Evolutionary conservation across 164 flowering plant species (phyloP).

Genomic region (Echeveria elegans): DNA sequence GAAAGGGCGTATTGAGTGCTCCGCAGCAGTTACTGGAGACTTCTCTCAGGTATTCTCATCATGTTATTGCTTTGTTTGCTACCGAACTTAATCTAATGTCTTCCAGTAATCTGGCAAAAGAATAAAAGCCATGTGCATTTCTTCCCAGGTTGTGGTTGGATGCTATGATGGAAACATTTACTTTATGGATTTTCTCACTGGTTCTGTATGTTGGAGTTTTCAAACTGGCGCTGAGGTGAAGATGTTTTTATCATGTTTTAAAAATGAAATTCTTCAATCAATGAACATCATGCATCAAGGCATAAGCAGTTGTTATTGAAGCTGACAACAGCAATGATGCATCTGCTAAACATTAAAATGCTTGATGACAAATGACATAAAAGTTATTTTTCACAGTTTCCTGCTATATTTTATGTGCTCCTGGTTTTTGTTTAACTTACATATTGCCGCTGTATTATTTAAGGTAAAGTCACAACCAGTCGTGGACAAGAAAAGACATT

Average conservation of each 20-base stretch:
- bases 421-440: background rate
- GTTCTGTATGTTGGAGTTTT: slow-evolving; percentile 64
- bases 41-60: slow-evolving; percentile 54
- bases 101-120: background rate
- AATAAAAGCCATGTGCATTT: background rate
- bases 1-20: slow-evolving; percentile 77
- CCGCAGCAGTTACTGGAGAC: slow-evolving; percentile 68
- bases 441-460: slow-evolving; percentile 15
- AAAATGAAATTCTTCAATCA: background rate
- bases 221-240: slow-evolving; percentile 79
- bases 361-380: background rate
- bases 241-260: background rate
- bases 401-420: background rate
- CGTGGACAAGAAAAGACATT: slow-evolving; percentile 41
- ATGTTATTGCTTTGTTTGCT: background rate
- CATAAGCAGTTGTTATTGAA: background rate
- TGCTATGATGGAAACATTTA: slow-evolving; percentile 82
- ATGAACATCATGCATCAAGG: background rate
- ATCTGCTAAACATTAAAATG: background rate
- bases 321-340: background rate
- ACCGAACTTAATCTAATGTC: background rate
- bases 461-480: slow-evolving; percentile 88
- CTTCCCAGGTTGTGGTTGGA: slow-evolving; percentile 69
- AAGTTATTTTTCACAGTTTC: background rate
- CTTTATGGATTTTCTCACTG: slow-evolving; percentile 62